Percentiles rank a stretch among this genome's conserved stretches.
Evolutionary conservation across 148 eudicot species (phyloP).

Genomic region (Nyssa sinensis): DNA sequence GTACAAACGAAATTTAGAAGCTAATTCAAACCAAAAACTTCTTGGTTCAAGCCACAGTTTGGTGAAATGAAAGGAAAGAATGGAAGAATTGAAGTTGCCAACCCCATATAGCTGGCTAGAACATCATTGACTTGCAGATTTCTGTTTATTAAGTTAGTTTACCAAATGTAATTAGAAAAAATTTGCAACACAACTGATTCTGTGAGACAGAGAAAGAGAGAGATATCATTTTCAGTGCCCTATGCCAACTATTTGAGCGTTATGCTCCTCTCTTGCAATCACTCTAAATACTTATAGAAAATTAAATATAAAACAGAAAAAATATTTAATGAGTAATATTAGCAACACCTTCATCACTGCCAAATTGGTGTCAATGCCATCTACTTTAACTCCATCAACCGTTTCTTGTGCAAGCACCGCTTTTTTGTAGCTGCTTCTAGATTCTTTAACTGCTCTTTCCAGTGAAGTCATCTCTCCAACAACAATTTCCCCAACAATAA

Average conservation of each 20-base stretch:
- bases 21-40: background rate
- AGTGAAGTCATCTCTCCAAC: constrained; percentile 79
- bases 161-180: background rate
- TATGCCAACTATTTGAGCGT: background rate
- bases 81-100: constrained; percentile 6
- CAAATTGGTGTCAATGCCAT: constrained; percentile 89
- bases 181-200: background rate
- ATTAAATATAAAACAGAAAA: background rate
- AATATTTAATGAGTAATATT: background rate
- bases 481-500: constrained; percentile 74
- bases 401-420: constrained; percentile 79
- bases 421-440: constrained; percentile 73
- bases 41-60: background rate
- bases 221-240: too few relatives aligned
- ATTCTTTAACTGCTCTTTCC: constrained; percentile 82
- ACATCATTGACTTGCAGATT: background rate
- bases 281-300: background rate
- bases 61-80: constrained; percentile 1
- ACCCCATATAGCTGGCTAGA: background rate
- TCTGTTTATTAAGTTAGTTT: background rate
- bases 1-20: background rate
- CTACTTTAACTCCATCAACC: constrained; percentile 90
- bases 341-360: constrained; percentile 79
- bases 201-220: too few relatives aligned
- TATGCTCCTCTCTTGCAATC: background rate